A percentile compares a stretch with the other conserved stretches of the same genome.
phyloP scores from a whole-genome alignment of 768 basidiomycete genomes.

The Wakefieldia striispora region DNA sequence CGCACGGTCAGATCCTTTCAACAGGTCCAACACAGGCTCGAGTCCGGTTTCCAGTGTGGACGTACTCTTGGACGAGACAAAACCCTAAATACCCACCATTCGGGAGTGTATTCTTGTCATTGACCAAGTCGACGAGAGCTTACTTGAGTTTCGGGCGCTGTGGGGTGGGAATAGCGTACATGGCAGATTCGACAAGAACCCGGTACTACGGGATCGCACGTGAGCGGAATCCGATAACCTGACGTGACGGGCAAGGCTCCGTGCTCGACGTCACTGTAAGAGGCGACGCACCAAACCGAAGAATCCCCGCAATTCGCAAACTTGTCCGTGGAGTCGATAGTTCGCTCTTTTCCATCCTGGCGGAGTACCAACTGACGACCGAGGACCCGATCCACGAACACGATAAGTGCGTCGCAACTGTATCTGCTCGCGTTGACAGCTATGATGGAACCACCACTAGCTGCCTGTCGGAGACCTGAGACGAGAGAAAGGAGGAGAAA shows the following conservation, averaged over 20 bases:
- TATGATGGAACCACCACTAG: too few species aligned
- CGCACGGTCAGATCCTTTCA: constrained; percentile 12
- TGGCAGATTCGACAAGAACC: neutral
- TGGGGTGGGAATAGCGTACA: neutral
- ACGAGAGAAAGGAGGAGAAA: too few species aligned
- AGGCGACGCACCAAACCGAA: constrained; percentile 38
- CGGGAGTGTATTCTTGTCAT: neutral
- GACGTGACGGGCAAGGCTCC: constrained; percentile 41
- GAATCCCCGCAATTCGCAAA: neutral
- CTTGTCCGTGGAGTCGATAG: neutral
- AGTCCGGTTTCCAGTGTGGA: neutral
- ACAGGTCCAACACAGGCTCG: neutral
- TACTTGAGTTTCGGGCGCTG: too few species aligned
- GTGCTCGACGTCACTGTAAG: constrained; percentile 44
- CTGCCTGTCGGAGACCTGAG: too few species aligned
- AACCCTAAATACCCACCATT: constrained; percentile 12
- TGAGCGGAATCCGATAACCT: constrained; percentile 45
- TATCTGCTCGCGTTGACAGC: too few species aligned
- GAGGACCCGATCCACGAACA: too few species aligned
- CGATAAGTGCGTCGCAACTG: too few species aligned
- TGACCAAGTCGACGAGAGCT: too few species aligned
- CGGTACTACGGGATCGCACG: constrained; percentile 40
- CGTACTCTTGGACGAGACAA: constrained; percentile 12
- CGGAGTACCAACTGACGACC: too few species aligned
- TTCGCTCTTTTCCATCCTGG: too few species aligned